A percentile compares a stretch with the other conserved stretches of the same genome.
These are phyloP conservation scores for Fusarium caatingaense DNA, from an alignment of 2,329 filamentous ascomycete genomes.

Conservation along the genomic window DNA sequence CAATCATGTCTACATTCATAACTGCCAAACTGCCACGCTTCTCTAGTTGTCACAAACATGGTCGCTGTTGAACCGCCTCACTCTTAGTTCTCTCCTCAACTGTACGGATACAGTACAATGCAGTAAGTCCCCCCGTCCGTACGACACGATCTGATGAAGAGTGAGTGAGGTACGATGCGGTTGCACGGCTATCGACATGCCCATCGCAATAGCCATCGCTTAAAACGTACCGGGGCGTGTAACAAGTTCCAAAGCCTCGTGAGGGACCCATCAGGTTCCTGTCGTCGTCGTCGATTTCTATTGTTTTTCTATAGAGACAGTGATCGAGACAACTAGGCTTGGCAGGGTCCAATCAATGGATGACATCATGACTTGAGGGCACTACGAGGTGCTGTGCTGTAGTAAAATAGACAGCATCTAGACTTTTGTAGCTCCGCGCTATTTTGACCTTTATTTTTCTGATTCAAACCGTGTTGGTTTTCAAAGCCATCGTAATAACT, in stretches of 20 bases:
- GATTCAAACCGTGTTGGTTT: not conserved
- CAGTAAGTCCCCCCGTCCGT: not conserved
- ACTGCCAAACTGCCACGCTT: slow-evolving; percentile 1
- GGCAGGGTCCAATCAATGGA: slow-evolving; percentile 31
- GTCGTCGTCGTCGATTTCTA: not conserved
- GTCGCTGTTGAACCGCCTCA: slow-evolving; percentile 24
- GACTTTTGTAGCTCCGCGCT: not conserved
- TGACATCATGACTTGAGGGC: slow-evolving; percentile 28
- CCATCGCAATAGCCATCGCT: slow-evolving; percentile 17
- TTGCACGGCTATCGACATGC: slow-evolving; percentile 29
- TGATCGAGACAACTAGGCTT: slow-evolving; percentile 13
- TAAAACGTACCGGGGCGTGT: slow-evolving; percentile 11
- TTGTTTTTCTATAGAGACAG: not conserved
- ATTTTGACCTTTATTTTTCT: not conserved
- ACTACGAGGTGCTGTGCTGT: not conserved
- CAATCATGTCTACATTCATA: slow-evolving; percentile 28
- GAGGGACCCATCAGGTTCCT: not conserved
- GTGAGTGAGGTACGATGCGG: slow-evolving; percentile 31
- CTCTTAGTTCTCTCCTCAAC: not conserved
- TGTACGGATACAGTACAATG: not conserved
- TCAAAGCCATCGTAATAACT: not conserved
- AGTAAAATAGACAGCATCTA: not conserved
- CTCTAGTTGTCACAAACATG: slow-evolving; percentile 9
- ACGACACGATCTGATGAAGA: slow-evolving; percentile 33
- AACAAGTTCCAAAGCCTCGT: not conserved